These are phyloP conservation scores for Penicillium canescens DNA, from an alignment of 495 filamentous ascomycete genomes.

Conservation along the genomic window DNA sequence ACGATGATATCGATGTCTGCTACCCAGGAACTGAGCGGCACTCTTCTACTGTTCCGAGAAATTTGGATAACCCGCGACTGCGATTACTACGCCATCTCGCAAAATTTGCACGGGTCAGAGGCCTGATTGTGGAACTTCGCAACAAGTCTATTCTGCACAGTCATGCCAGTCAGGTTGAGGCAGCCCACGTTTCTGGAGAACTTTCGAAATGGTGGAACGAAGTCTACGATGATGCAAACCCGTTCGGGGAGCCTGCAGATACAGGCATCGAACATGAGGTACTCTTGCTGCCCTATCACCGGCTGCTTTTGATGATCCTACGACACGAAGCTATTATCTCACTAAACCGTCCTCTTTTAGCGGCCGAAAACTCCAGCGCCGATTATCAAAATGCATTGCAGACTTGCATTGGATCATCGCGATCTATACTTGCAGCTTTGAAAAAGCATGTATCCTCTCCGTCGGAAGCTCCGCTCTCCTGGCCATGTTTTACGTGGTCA, in stretches of 20 bases:
- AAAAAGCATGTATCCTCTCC: constrained; percentile 28
- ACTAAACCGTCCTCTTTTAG: constrained; percentile 44
- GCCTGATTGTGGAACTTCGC: constrained; percentile 44
- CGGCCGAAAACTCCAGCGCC: constrained; percentile 31
- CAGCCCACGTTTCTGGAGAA: constrained; percentile 37
- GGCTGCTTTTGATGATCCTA: constrained; percentile 34
- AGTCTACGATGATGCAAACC: constrained; percentile 44
- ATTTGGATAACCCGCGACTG: constrained; percentile 23
- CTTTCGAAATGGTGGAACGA: constrained; percentile 49
- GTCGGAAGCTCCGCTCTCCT: constrained; percentile 31
- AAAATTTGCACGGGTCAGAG: constrained; percentile 43
- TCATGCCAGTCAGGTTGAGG: constrained; percentile 33
- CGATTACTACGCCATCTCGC: constrained; percentile 38
- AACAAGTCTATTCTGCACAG: constrained; percentile 48
- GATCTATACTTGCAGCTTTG: constrained; percentile 37
- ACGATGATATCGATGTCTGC: constrained; percentile 56
- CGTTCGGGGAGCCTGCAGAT: constrained; percentile 22
- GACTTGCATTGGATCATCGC: constrained; percentile 43
- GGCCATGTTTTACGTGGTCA: constrained; percentile 50
- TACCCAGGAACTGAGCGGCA: constrained; percentile 43
- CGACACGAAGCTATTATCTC: constrained; percentile 48
- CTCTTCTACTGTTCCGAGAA: not conserved
- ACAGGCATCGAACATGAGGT: not conserved
- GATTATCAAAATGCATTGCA: constrained; percentile 46
- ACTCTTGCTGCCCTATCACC: constrained; percentile 32